phyloP scores from a whole-genome alignment of 805 yeast species.

The Hanseniaspora lachancei region DNA sequence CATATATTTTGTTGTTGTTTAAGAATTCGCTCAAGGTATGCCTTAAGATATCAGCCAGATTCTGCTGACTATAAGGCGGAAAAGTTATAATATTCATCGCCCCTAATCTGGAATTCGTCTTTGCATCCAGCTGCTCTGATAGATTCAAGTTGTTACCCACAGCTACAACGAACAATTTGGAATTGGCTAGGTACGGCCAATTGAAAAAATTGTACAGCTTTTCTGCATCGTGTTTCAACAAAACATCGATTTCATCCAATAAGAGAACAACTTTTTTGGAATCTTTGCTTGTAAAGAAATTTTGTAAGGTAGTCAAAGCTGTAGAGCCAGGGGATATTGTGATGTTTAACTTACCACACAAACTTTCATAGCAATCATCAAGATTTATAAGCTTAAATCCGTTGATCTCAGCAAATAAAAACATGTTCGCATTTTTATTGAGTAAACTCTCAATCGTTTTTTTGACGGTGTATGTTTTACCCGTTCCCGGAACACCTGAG shows the following conservation, averaged over 20 bases:
- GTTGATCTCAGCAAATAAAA: constrained; percentile 74
- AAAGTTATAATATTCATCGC: constrained; percentile 65
- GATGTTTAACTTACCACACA: constrained; percentile 50
- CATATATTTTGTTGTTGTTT: constrained; percentile 27
- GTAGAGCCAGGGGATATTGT: constrained; percentile 44
- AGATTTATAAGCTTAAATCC: constrained; percentile 78
- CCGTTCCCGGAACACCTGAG: constrained; percentile 97
- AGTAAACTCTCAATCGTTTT: constrained; percentile 67
- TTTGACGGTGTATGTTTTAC: constrained; percentile 85
- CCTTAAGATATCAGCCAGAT: constrained; percentile 60
- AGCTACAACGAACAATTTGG: constrained; percentile 76
- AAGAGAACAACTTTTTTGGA: constrained; percentile 52
- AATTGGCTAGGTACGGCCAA: constrained; percentile 80
- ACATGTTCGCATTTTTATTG: constrained; percentile 32
- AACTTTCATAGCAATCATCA: constrained; percentile 61
- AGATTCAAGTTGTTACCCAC: constrained; percentile 96
- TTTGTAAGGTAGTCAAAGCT: constrained; percentile 56
- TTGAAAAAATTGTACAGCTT: constrained; percentile 93
- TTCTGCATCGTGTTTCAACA: constrained; percentile 66
- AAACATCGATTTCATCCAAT: constrained; percentile 86
- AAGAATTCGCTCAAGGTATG: constrained; percentile 44
- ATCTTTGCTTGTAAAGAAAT: constrained; percentile 40
- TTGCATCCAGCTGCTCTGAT: constrained; percentile 83
- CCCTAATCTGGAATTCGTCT: constrained; percentile 84
- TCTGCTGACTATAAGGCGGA: constrained; percentile 73